Conservation (phyloP, 169 alveolate species). For the Eimeria acervulina region DNA sequence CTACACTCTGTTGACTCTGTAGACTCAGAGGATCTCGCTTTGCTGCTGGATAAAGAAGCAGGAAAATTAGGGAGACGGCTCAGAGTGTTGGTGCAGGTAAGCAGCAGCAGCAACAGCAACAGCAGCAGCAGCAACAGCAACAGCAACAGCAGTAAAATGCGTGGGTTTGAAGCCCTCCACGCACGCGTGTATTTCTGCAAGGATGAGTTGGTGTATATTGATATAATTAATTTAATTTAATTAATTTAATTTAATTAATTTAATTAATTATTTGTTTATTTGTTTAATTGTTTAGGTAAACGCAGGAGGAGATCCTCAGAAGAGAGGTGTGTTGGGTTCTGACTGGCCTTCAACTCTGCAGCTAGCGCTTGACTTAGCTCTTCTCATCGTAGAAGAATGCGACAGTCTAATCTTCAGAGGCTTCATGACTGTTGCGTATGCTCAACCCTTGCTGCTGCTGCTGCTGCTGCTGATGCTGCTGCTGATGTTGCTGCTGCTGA, state of each 20-base stretch:
- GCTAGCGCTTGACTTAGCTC: conserved; percentile 62
- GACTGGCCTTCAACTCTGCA: background rate
- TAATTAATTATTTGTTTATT: too few species aligned
- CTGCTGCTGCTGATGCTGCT: background rate
- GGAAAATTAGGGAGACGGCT: conserved; percentile 83
- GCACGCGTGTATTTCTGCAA: background rate
- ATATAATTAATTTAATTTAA: background rate
- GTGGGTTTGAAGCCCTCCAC: too few species aligned
- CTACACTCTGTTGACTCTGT: conserved; percentile 91
- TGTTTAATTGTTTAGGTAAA: background rate
- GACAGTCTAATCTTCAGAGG: too few species aligned
- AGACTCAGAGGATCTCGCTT: conserved; percentile 93
- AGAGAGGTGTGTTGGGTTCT: background rate
- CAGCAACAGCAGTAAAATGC: conserved; percentile 51
- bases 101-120: conserved; percentile 59
- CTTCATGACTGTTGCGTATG: conserved; percentile 92
- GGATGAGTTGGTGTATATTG: background rate
- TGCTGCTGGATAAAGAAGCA: conserved; percentile 88
- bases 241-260: background rate
- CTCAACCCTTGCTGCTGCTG: background rate
- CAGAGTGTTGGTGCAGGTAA: conserved; percentile 91
- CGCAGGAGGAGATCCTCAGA: background rate
- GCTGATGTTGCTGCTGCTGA: too few species aligned
- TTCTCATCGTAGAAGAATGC: conserved; percentile 84
- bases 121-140: conserved; percentile 20